A percentile compares a stretch with the other conserved stretches of the same genome.
phyloP scores from a whole-genome alignment of 208 protist genomes.

The Balamuthia mandrillaris region DNA sequence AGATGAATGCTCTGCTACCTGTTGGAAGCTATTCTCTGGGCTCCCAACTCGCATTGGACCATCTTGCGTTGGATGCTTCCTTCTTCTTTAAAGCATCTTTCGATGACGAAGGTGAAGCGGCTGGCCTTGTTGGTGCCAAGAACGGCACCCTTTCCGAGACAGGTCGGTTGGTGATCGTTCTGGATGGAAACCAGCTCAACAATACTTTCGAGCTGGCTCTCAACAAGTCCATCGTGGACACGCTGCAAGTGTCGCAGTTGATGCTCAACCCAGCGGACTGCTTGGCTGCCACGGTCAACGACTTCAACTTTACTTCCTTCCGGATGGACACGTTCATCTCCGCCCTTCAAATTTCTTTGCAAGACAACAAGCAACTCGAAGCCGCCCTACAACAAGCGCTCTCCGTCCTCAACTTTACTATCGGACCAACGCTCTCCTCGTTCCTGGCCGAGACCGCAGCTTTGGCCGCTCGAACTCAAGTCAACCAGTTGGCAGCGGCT shows the following conservation, averaged over 20 bases:
- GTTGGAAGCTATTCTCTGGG: no score
- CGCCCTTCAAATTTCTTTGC: not conserved
- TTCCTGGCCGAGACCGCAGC: constrained; percentile 18
- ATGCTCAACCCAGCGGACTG: constrained; percentile 18
- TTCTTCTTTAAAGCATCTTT: no score
- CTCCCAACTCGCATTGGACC: no score
- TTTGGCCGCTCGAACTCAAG: not conserved
- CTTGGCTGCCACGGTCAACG: not conserved
- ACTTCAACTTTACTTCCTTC: constrained; percentile 8
- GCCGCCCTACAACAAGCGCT: constrained; percentile 23
- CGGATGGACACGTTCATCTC: not conserved
- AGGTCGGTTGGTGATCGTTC: not conserved
- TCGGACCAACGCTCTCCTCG: not conserved
- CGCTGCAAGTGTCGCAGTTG: not conserved
- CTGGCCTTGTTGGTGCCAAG: no score
- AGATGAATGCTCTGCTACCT: no score
- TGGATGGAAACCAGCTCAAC: not conserved
- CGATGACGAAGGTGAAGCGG: no score
- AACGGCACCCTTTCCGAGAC: constrained; percentile 43
- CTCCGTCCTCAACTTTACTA: not conserved
- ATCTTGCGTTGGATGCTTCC: no score
- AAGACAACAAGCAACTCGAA: constrained; percentile 38
- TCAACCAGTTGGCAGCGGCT: not conserved
- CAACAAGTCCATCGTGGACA: not conserved
- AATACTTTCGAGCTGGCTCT: not conserved